phyloP scores from a whole-genome alignment of 2,329 filamentous ascomycete species.

The Capronia epimyces region DNA sequence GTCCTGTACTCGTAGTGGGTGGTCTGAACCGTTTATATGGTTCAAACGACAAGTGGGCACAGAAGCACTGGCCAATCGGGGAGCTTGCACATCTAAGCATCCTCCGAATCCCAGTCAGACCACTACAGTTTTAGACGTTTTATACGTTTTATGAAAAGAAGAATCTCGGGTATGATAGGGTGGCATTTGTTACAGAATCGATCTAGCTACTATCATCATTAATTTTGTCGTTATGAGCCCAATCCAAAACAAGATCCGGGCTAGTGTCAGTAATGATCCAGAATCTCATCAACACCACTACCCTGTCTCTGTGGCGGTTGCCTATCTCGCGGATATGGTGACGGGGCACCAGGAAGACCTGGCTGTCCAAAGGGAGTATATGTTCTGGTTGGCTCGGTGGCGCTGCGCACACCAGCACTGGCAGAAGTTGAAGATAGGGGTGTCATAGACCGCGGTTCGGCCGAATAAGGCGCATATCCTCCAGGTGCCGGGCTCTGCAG shows the following conservation, averaged over 20 bases:
- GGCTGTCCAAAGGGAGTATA: conserved; percentile 17
- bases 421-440: conserved; percentile 18
- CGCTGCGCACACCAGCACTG: conserved; percentile 14
- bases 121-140: background rate
- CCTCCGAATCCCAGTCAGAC: background rate
- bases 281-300: conserved; percentile 26
- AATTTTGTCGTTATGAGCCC: conserved; percentile 15
- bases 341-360: conserved; percentile 3
- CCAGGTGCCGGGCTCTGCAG: conserved; percentile 15
- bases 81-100: background rate
- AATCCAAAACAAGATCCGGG: conserved; percentile 2
- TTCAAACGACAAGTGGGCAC: background rate
- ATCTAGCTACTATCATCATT: conserved; percentile 21
- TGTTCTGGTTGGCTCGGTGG: conserved; percentile 12
- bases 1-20: background rate
- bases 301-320: conserved; percentile 16
- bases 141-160: too few relatives aligned
- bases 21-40: too few relatives aligned
- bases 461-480: conserved; percentile 19
- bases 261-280: conserved; percentile 25
- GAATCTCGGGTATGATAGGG: conserved; percentile 3
- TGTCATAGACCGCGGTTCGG: conserved; percentile 20
- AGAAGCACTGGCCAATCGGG: conserved; percentile 5
- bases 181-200: conserved; percentile 16
- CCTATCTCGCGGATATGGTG: conserved; percentile 6